Percentiles rank a stretch among this genome's conserved stretches.
These are phyloP conservation scores for Metahyphopichia silvanorum DNA, from an alignment of 805 yeast genomes.

Conservation along the genomic window DNA sequence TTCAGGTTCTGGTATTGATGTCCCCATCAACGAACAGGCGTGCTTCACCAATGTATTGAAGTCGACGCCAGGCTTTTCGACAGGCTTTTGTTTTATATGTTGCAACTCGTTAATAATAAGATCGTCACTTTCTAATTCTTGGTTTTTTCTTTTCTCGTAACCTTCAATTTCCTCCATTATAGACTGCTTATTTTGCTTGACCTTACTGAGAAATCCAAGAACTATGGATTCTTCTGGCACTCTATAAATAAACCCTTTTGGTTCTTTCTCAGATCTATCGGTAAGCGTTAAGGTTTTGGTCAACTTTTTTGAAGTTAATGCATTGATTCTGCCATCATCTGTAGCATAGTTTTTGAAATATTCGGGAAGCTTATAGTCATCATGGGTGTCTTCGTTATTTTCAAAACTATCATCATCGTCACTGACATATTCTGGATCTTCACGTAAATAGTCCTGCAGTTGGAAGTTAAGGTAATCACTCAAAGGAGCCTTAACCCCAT, in stretches of 20 bases:
- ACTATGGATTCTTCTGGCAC: conserved; percentile 67
- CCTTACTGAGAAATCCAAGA: conserved; percentile 63
- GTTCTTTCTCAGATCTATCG: conserved; percentile 11
- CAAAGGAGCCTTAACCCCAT: conserved; percentile 15
- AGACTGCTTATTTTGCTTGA: conserved; percentile 24
- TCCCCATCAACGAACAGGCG: conserved; percentile 19
- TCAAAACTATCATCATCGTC: conserved; percentile 5
- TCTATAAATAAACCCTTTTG: conserved; percentile 51
- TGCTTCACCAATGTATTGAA: conserved; percentile 47
- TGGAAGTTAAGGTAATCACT: conserved; percentile 30
- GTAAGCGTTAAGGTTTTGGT: conserved; percentile 17
- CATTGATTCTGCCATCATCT: conserved; percentile 14
- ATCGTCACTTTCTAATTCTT: conserved; percentile 14
- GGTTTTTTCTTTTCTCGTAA: conserved; percentile 20
- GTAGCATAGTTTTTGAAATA: conserved; percentile 23
- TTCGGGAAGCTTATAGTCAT: conserved; percentile 24
- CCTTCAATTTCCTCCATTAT: conserved; percentile 18
- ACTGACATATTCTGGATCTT: conserved; percentile 5
- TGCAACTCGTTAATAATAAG: conserved; percentile 23
- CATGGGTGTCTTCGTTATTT: conserved; percentile 18
- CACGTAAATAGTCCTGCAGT: conserved; percentile 16
- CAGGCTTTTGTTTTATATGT: conserved; percentile 26
- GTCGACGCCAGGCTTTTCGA: conserved; percentile 32
- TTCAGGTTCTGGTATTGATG: conserved; percentile 1
- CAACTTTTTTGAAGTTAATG: conserved; percentile 14